Base-by-base conservation (phyloP, 2,329 filamentous ascomycete species). In the Claviceps sorghi region DNA sequence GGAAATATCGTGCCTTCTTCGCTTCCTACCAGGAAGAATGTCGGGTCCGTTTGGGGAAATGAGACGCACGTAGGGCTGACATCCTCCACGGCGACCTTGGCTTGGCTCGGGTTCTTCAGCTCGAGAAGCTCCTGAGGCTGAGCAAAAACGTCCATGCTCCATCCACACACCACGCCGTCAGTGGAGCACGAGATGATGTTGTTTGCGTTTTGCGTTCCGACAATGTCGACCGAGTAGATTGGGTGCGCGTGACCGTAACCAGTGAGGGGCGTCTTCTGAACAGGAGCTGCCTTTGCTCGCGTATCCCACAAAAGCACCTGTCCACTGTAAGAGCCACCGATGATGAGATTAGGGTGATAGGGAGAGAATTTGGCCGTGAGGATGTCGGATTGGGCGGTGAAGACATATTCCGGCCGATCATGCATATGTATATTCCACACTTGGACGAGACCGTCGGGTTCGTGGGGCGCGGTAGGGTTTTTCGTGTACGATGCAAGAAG, bases 231-330 rank as follows among this genome's bases (percentile, higher is more conserved):
- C 41, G 86, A 89, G 72, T 98, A 98, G 57, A 98, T 86, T 0
- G 93, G 93, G 64, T 98, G 93, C 8, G 93, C 95, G 67, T 98
- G 93, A 15, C 93, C 90, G 15, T 88, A 90, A 49, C 93, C 91
- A 6, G 91, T 97, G 41, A 98, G 76, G 1, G 93, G 93, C 1
- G 93, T 98, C 70, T 95, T 96, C 62, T 96, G 90, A 6, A 97
- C 89, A 0, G 94, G 91, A 19, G 84, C 82, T 19, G 89, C 86
- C 61, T 87, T 88, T 50, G 88, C 86, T 57, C 93, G 84, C 11
- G 89, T 98, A 64, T 98, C 94, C 93, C 93, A 98, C 19, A 98
- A 78, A 47, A 97, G 79, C 17, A 98, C 88, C 69, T 98, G 94
- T 7, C 93, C 93, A 54, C 88, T 95, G 70, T 98, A 98, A 38